Percentiles rank a stretch among this genome's conserved stretches.
phyloP scores from a whole-genome alignment of 2,329 filamentous ascomycete genomes.

The Mariannaea sp. region DNA sequence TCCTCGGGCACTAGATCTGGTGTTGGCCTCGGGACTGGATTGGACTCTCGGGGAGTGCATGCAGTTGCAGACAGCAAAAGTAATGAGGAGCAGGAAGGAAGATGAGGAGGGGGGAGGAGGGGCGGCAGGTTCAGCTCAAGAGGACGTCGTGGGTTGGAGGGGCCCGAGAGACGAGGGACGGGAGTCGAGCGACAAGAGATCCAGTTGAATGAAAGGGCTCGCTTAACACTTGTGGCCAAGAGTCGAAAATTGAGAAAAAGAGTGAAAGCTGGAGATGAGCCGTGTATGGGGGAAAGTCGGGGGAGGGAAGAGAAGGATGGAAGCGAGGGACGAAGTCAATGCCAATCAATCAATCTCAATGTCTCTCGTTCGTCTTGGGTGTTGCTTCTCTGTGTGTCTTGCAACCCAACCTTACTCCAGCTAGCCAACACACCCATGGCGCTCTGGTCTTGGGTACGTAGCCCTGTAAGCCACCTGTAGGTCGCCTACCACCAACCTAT shows the following conservation, averaged over 20 bases:
- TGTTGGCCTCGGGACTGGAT: slow-evolving; percentile 7
- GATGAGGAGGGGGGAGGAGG: slow-evolving; percentile 4
- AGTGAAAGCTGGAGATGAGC: slow-evolving; percentile 7
- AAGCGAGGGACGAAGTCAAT: slow-evolving; percentile 10
- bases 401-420: slow-evolving; percentile 15
- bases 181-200: too few relatives aligned
- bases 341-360: slow-evolving; percentile 17
- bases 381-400: slow-evolving; percentile 11
- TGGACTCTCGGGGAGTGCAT: slow-evolving; percentile 1
- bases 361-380: background rate
- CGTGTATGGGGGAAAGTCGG: slow-evolving; percentile 12
- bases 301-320: slow-evolving; percentile 1
- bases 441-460: slow-evolving; percentile 18
- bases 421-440: slow-evolving; percentile 1
- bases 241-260: slow-evolving; percentile 9
- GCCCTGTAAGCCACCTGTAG: slow-evolving; percentile 19
- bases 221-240: slow-evolving; percentile 13
- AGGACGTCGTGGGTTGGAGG: slow-evolving; percentile 18
- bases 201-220: slow-evolving; percentile 22
- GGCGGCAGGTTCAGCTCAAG: slow-evolving; percentile 18
- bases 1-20: background rate
- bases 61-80: too few relatives aligned
- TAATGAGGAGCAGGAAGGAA: background rate
- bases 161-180: slow-evolving; percentile 5
- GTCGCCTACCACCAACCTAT: slow-evolving; percentile 12